Evolutionary conservation across 441 rosid species (phyloP).

Genomic region (Viola pubescens): DNA sequence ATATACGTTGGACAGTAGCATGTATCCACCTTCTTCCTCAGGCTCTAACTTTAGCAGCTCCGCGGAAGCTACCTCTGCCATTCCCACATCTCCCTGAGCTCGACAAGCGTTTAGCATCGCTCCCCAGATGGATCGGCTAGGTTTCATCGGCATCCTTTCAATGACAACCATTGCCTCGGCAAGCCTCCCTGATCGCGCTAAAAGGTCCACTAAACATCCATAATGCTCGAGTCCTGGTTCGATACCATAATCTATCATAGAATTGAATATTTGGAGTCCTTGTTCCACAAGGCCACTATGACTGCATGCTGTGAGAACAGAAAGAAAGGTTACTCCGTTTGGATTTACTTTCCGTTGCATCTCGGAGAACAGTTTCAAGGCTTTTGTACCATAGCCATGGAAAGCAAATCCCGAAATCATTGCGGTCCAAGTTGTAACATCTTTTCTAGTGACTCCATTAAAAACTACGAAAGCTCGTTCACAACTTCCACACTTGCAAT

Average conservation of each 20-base stretch:
- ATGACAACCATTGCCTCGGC: slow-evolving; percentile 36
- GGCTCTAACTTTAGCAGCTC: slow-evolving; percentile 42
- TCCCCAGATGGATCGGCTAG: slow-evolving; percentile 46
- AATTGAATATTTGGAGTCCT: slow-evolving; percentile 33
- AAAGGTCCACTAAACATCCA: slow-evolving; percentile 55
- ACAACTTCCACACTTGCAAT: slow-evolving; percentile 47
- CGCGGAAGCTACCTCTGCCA: slow-evolving; percentile 41
- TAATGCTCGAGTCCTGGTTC: slow-evolving; percentile 44
- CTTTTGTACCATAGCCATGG: slow-evolving; percentile 44
- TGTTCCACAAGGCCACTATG: slow-evolving; percentile 43
- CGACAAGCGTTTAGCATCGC: slow-evolving; percentile 42
- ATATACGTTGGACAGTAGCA: slow-evolving; percentile 42
- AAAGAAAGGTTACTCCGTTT: slow-evolving; percentile 40
- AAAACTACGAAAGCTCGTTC: slow-evolving; percentile 37
- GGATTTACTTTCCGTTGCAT: slow-evolving; percentile 40
- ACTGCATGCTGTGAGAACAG: slow-evolving; percentile 50
- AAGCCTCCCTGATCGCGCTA: slow-evolving; percentile 46
- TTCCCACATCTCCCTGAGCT: slow-evolving; percentile 32
- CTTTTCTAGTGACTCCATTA: slow-evolving; percentile 27
- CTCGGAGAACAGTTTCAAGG: slow-evolving; percentile 35
- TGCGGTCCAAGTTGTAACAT: slow-evolving; percentile 45
- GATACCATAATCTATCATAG: slow-evolving; percentile 38
- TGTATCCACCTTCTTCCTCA: slow-evolving; percentile 46
- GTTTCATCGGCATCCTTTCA: slow-evolving; percentile 17
- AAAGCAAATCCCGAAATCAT: slow-evolving; percentile 52